Percentiles rank a stretch among this genome's conserved stretches.
Conservation (phyloP, 129 eudicot genomes). For the Arctium lappa region DNA sequence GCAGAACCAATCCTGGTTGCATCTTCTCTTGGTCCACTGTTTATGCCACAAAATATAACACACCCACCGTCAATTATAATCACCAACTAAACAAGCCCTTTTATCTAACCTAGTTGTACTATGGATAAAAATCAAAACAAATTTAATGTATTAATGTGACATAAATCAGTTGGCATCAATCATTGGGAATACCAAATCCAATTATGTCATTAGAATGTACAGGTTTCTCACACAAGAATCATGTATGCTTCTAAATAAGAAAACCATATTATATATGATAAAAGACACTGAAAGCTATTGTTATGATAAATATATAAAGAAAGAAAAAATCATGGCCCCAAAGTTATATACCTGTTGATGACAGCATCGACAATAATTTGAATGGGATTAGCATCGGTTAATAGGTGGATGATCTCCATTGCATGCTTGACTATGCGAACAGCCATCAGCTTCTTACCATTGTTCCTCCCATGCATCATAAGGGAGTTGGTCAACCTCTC, state of each 20-base stretch:
- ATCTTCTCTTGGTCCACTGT: conserved; percentile 70
- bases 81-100: background rate
- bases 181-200: background rate
- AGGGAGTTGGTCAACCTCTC: conserved; percentile 67
- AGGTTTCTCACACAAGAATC: background rate
- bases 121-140: too few species aligned
- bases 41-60: background rate
- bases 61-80: background rate
- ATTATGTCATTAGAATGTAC: background rate
- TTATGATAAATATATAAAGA: too few species aligned
- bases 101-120: too few species aligned
- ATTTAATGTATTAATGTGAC: too few species aligned
- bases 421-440: conserved; percentile 67
- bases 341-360: conserved; percentile 45
- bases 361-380: conserved; percentile 67
- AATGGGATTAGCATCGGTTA: conserved; percentile 58
- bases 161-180: background rate
- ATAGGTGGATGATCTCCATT: conserved; percentile 62
- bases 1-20: conserved; percentile 67
- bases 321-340: background rate
- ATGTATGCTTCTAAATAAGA: background rate
- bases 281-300: background rate
- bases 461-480: conserved; percentile 71
- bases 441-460: conserved; percentile 62
- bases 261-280: background rate